phyloP scores from a whole-genome alignment of 805 yeast species.

The Sugiyamaella boreocaroliniensis region DNA sequence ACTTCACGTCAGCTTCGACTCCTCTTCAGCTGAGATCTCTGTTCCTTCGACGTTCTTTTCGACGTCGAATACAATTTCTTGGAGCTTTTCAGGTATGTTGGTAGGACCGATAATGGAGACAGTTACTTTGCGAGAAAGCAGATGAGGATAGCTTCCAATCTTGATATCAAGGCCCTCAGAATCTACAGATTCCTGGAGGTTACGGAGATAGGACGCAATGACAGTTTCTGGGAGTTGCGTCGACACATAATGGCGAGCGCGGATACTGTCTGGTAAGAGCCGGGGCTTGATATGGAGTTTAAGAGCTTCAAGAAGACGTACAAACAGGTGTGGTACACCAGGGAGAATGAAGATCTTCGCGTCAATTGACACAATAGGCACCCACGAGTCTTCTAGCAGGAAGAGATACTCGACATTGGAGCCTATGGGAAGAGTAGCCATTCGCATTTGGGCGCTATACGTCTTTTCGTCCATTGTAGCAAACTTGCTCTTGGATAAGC shows the following conservation, averaged over 20 bases:
- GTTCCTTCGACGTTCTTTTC: slow-evolving; percentile 46
- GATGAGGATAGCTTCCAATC: slow-evolving; percentile 82
- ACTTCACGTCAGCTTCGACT: slow-evolving; percentile 43
- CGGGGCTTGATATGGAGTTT: slow-evolving; percentile 34
- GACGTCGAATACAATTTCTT: slow-evolving; percentile 42
- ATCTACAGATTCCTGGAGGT: slow-evolving; percentile 41
- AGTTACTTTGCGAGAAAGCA: slow-evolving; percentile 54
- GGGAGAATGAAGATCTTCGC: slow-evolving; percentile 67
- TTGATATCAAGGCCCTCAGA: slow-evolving; percentile 40
- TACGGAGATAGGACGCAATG: slow-evolving; percentile 57
- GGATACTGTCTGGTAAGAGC: slow-evolving; percentile 33
- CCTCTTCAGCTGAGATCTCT: slow-evolving; percentile 53
- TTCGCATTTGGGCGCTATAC: slow-evolving; percentile 55
- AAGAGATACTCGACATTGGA: slow-evolving; percentile 29
- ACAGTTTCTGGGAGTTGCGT: slow-evolving; percentile 57
- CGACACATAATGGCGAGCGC: slow-evolving; percentile 48
- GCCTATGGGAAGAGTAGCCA: slow-evolving; percentile 71
- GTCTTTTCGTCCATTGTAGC: slow-evolving; percentile 36
- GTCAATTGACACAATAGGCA: slow-evolving; percentile 69
- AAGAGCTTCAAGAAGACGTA: slow-evolving; percentile 42
- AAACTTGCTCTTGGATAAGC: slow-evolving; percentile 32
- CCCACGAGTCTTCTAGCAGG: slow-evolving; percentile 60
- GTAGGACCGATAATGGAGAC: slow-evolving; percentile 65
- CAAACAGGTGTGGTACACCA: slow-evolving; percentile 75
- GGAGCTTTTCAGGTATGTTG: slow-evolving; percentile 34